phyloP scores from a whole-genome alignment of 192 early-diverging fungal species.

The Coemansia sp. region DNA sequence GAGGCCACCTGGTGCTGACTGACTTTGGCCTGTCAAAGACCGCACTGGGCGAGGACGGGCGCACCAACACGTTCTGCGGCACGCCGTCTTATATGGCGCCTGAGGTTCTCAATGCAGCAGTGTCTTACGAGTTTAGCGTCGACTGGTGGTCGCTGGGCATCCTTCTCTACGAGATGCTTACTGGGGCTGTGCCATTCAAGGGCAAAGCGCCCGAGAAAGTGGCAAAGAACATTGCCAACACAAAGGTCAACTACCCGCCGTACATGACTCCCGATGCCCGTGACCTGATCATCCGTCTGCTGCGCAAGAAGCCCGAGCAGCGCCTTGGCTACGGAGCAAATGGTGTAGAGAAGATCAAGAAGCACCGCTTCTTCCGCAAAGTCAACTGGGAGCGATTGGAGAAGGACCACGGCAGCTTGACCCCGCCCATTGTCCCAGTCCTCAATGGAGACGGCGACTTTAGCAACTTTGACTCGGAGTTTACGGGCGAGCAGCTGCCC shows the following conservation, averaged over 20 bases:
- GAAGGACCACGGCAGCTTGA: conserved; percentile 48
- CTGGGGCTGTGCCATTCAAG: conserved; percentile 79
- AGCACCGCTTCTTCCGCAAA: conserved; percentile 76
- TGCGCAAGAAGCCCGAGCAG: conserved; percentile 63
- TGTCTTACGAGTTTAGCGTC: conserved; percentile 71
- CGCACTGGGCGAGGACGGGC: conserved; percentile 46
- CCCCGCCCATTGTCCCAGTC: conserved; percentile 70
- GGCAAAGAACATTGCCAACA: conserved; percentile 81
- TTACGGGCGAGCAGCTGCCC: conserved; percentile 62
- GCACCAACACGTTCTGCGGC: conserved; percentile 85
- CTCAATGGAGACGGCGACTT: conserved; percentile 66
- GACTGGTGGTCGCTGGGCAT: conserved; percentile 95
- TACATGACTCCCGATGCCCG: conserved; percentile 79
- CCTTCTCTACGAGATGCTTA: conserved; percentile 91
- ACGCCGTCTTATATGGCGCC: conserved; percentile 91
- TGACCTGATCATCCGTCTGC: conserved; percentile 73
- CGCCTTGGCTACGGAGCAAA: conserved; percentile 59
- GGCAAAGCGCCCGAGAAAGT: conserved; percentile 81
- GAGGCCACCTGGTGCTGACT: conserved; percentile 85
- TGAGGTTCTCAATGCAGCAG: conserved; percentile 61
- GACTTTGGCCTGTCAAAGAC: conserved; percentile 94
- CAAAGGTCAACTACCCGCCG: conserved; percentile 77
- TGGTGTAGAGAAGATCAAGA: conserved; percentile 45
- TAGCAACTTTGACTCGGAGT: conserved; percentile 80
- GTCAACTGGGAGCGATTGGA: conserved; percentile 68